A percentile compares a stretch with the other conserved stretches of the same genome.
Evolutionary conservation across 192 early-diverging fungal species (phyloP).

Genomic region (Coemansia sp.): DNA sequence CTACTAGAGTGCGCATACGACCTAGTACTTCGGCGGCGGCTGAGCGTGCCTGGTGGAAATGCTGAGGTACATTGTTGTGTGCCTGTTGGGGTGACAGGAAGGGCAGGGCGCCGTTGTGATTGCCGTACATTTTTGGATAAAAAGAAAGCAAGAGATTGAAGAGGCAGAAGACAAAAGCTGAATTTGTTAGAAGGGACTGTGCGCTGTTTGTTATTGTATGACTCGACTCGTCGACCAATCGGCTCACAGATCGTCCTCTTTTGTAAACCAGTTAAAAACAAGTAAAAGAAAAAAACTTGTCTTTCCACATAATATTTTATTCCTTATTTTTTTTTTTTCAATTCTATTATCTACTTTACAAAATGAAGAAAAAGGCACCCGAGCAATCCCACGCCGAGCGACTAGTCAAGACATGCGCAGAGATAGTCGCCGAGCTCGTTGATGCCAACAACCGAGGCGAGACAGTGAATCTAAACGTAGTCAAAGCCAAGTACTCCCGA

Average conservation of each 20-base stretch:
- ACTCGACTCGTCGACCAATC: background rate
- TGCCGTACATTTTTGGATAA: background rate
- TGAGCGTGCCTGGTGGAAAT: slow-evolving; percentile 11
- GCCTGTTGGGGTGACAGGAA: background rate
- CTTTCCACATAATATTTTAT: background rate
- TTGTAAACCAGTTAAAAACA: too few relatives aligned
- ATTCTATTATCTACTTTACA: background rate
- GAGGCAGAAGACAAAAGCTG: background rate
- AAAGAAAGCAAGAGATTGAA: background rate
- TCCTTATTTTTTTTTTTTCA: background rate
- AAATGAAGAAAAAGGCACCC: slow-evolving; percentile 49
- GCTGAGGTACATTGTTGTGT: background rate
- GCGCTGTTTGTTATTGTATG: background rate
- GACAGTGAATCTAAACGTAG: slow-evolving; percentile 87
- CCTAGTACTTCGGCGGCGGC: slow-evolving; percentile 16
- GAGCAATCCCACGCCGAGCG: slow-evolving; percentile 64
- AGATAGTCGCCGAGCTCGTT: slow-evolving; percentile 92
- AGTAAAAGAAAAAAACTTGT: background rate
- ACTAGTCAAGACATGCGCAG: slow-evolving; percentile 82
- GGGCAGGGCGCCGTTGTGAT: background rate
- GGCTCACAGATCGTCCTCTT: background rate
- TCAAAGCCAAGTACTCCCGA: slow-evolving; percentile 77
- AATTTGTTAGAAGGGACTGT: background rate
- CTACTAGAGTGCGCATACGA: slow-evolving; percentile 36
- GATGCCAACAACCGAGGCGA: slow-evolving; percentile 65